Evolutionary conservation across 148 eudicot genomes (phyloP).

Genomic region (Silene conica): DNA sequence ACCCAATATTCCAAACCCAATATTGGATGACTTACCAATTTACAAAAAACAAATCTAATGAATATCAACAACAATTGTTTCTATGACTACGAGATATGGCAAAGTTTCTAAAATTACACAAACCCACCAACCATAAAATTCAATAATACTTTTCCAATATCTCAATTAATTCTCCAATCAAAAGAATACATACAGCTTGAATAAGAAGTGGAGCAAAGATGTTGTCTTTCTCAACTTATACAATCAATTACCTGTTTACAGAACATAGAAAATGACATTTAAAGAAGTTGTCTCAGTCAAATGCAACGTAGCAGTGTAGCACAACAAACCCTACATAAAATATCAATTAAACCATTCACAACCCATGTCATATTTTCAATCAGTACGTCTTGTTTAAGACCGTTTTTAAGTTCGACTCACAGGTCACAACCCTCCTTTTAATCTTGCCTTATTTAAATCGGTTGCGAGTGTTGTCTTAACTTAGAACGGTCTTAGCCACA

Average conservation of each 20-base stretch:
- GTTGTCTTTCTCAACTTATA: slow-evolving; percentile 14
- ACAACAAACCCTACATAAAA: not conserved
- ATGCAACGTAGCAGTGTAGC: slow-evolving; percentile 1
- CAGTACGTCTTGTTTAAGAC: too few relatives aligned
- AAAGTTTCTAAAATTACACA: slow-evolving; percentile 10
- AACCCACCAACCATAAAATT: slow-evolving; percentile 19
- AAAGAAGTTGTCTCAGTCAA: slow-evolving; percentile 21
- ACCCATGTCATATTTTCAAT: slow-evolving; percentile 2
- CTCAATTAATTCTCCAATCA: slow-evolving; percentile 15
- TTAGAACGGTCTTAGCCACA: too few relatives aligned
- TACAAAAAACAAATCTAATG: slow-evolving; percentile 18
- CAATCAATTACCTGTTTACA: slow-evolving; percentile 24
- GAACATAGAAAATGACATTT: slow-evolving; percentile 20
- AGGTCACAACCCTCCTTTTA: too few relatives aligned
- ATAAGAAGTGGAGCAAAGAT: not conserved
- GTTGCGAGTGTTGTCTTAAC: too few relatives aligned
- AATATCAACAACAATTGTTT: slow-evolving; percentile 3
- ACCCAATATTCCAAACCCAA: not conserved
- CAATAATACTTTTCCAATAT: slow-evolving; percentile 1
- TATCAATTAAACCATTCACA: not conserved
- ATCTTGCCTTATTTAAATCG: too few relatives aligned
- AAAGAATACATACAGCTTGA: not conserved
- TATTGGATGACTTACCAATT: slow-evolving; percentile 1
- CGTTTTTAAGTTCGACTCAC: too few relatives aligned
- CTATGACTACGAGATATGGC: slow-evolving; percentile 15